Evolutionary conservation across 2,329 filamentous ascomycete genomes (phyloP).

Genomic region (Fusarium globosum): DNA sequence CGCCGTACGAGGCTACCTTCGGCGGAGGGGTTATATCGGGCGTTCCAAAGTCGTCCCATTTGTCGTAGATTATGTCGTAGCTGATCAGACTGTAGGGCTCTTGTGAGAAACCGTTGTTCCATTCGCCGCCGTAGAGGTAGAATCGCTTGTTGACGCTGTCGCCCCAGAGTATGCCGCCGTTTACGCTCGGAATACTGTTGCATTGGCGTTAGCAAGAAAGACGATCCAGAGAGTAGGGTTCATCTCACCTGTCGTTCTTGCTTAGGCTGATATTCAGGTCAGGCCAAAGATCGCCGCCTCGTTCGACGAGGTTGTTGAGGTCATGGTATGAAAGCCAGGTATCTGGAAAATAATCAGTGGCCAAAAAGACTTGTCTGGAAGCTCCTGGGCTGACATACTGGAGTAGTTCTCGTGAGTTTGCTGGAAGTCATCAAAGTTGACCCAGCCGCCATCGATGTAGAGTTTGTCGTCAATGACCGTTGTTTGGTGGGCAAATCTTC

Average conservation of each 20-base stretch:
- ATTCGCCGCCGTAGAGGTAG: conserved; percentile 2
- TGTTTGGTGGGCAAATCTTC: neutral
- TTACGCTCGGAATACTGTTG: neutral
- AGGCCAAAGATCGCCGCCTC: neutral
- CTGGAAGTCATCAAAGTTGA: conserved; percentile 12
- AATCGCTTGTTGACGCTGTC: neutral
- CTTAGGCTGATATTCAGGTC: neutral
- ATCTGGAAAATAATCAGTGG: neutral
- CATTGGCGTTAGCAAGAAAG: neutral
- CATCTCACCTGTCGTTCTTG: neutral
- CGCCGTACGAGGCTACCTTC: neutral
- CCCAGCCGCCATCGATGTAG: conserved; percentile 3
- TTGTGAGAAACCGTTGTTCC: conserved; percentile 1
- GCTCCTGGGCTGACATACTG: neutral
- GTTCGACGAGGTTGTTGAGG: neutral
- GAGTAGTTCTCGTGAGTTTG: conserved; percentile 4
- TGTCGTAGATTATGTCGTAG: neutral
- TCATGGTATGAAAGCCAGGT: neutral
- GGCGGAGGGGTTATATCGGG: neutral
- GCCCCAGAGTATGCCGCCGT: neutral
- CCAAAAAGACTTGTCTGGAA: neutral
- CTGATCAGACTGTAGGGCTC: neutral
- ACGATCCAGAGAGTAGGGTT: too few species aligned
- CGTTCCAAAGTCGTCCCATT: conserved; percentile 3
- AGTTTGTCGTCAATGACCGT: neutral